phyloP scores from a whole-genome alignment of 371 early-diverging fungal genomes.

The Mortierella sp. region DNA sequence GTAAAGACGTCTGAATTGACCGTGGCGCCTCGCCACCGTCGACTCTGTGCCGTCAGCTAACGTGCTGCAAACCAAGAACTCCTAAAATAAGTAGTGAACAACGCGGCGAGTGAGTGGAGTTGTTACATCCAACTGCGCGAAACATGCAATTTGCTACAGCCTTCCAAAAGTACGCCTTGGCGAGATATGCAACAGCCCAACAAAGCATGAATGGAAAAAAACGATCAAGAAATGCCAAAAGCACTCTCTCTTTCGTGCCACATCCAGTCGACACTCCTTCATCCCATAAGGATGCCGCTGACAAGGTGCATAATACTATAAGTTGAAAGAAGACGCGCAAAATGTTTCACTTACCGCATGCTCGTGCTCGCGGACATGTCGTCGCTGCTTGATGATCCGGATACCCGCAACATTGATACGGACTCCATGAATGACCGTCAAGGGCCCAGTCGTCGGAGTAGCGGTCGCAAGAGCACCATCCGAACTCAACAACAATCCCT shows the following conservation, averaged over 20 bases:
- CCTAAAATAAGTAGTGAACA: conserved; percentile 10
- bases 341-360: conserved; percentile 30
- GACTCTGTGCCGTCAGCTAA: conserved; percentile 34
- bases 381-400: conserved; percentile 33
- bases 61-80: conserved; percentile 36
- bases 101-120: neutral
- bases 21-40: conserved; percentile 43
- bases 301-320: neutral
- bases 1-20: conserved; percentile 39
- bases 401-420: conserved; percentile 54
- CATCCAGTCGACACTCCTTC: neutral
- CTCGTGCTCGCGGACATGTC: conserved; percentile 56
- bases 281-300: neutral
- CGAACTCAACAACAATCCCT: conserved; percentile 16
- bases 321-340: neutral
- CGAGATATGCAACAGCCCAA: neutral
- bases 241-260: neutral
- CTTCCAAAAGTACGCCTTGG: neutral
- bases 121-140: neutral
- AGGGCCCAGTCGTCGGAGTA: conserved; percentile 9
- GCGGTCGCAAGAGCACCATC: neutral
- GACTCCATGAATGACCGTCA: conserved; percentile 27
- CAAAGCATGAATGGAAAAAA: neutral
- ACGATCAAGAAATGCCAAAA: neutral
- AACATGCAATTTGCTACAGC: neutral